Evolutionary conservation across 2,329 filamentous ascomycete genomes (phyloP).

Genomic region (Talaromyces islandicus): DNA sequence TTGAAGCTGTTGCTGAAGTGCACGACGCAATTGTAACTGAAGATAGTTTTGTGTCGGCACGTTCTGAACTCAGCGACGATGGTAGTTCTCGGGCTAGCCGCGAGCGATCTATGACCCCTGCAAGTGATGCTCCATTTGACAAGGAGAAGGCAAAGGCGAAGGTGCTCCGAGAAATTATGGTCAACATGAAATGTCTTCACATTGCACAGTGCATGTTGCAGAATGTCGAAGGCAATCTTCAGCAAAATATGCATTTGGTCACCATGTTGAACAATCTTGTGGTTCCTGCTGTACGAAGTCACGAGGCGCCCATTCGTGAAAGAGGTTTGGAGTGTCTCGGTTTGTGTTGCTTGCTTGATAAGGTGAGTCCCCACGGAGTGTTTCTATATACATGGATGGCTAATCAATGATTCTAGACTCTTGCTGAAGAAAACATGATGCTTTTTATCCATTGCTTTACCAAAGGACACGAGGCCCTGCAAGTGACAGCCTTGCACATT

Average conservation of each 20-base stretch:
- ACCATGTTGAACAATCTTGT: slow-evolving; percentile 98
- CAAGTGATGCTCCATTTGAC: slow-evolving; percentile 49
- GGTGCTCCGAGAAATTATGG: slow-evolving; percentile 74
- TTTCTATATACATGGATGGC: not conserved
- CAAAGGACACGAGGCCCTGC: slow-evolving; percentile 83
- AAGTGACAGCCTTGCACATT: slow-evolving; percentile 85
- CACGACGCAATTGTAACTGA: slow-evolving; percentile 80
- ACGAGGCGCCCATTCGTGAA: slow-evolving; percentile 88
- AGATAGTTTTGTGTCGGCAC: slow-evolving; percentile 90
- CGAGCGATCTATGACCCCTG: slow-evolving; percentile 36
- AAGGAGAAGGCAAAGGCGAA: slow-evolving; percentile 63
- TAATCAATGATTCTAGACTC: slow-evolving; percentile 45
- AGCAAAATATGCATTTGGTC: slow-evolving; percentile 84
- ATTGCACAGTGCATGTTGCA: slow-evolving; percentile 97
- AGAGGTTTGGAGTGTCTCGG: slow-evolving; percentile 84
- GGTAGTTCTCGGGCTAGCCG: slow-evolving; percentile 37
- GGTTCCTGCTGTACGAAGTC: slow-evolving; percentile 87
- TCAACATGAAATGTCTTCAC: slow-evolving; percentile 97
- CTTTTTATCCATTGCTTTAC: slow-evolving; percentile 94
- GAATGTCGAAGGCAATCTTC: slow-evolving; percentile 80
- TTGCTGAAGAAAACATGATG: slow-evolving; percentile 85
- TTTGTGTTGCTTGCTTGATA: slow-evolving; percentile 83
- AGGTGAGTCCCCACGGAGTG: slow-evolving; percentile 40
- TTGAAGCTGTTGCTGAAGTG: slow-evolving; percentile 93
- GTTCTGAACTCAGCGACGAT: slow-evolving; percentile 71